Conservation (phyloP, 2,329 filamentous ascomycete species). For the Talaromyces sp. region DNA sequence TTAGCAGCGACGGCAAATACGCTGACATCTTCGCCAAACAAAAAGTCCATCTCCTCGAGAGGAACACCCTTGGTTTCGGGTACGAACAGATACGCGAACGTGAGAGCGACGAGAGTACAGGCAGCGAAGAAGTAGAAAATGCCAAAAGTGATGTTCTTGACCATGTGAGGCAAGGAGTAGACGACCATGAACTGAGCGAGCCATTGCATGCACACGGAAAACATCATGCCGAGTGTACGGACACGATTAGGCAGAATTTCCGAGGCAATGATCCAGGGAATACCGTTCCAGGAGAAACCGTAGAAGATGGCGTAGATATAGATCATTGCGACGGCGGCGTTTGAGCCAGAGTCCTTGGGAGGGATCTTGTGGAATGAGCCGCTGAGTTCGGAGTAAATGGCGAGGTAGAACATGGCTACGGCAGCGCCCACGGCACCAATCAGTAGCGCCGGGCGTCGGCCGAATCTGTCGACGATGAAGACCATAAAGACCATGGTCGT, state of each 20-base stretch:
- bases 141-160: slow-evolving; percentile 9
- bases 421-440: slow-evolving; percentile 30
- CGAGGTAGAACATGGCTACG: slow-evolving; percentile 31
- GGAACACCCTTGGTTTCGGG: slow-evolving; percentile 12
- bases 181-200: slow-evolving; percentile 49
- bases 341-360: slow-evolving; percentile 19
- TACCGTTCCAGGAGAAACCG: slow-evolving; percentile 31
- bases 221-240: slow-evolving; percentile 41
- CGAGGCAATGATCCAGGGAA: slow-evolving; percentile 35
- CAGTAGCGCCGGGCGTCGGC: slow-evolving; percentile 46
- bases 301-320: slow-evolving; percentile 24
- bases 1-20: slow-evolving; percentile 6
- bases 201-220: slow-evolving; percentile 41
- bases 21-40: slow-evolving; percentile 9
- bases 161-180: slow-evolving; percentile 47
- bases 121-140: slow-evolving; percentile 10
- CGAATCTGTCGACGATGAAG: slow-evolving; percentile 38
- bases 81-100: slow-evolving; percentile 9
- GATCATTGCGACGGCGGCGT: slow-evolving; percentile 27
- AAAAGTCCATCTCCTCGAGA: slow-evolving; percentile 14
- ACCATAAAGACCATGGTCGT: slow-evolving; percentile 48
- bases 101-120: slow-evolving; percentile 10
- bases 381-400: slow-evolving; percentile 23
- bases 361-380: slow-evolving; percentile 2
- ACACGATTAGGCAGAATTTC: slow-evolving; percentile 42